These are phyloP conservation scores for Sutorius australiensis DNA, from an alignment of 768 basidiomycete species.

Conservation along the genomic window DNA sequence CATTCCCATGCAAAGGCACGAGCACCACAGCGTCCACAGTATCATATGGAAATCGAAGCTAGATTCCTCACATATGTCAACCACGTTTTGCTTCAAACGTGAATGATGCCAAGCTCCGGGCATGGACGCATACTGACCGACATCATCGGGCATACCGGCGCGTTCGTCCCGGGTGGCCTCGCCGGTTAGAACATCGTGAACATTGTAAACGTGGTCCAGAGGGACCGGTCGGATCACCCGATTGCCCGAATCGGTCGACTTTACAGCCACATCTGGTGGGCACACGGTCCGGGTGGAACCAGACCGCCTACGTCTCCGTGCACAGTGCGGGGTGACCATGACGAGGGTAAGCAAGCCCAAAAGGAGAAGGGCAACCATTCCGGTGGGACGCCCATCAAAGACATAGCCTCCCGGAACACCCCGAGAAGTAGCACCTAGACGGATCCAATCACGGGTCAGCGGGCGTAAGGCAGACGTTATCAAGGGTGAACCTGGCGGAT, in stretches of 20 bases:
- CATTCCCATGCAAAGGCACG: not conserved
- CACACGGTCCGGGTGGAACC: not conserved
- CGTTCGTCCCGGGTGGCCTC: not conserved
- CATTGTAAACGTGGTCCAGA: not conserved
- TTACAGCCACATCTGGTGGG: not conserved
- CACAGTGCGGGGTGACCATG: not conserved
- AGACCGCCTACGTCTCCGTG: not conserved
- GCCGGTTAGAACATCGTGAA: not conserved
- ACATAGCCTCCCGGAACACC: not conserved
- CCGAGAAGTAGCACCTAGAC: not conserved
- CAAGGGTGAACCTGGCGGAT: constrained; percentile 1
- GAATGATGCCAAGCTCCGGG: constrained; percentile 6
- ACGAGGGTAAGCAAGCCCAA: constrained; percentile 4
- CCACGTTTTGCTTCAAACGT: not conserved
- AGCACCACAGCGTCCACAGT: not conserved
- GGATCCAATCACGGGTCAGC: not conserved
- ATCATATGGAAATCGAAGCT: not conserved
- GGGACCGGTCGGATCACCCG: not conserved
- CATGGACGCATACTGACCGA: not conserved
- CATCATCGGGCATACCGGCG: not conserved
- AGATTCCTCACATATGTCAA: not conserved
- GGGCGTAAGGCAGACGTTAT: not conserved
- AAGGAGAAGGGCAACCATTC: not conserved
- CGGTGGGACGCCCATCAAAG: not conserved
- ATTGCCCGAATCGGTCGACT: not conserved